Percentiles rank a stretch among this genome's conserved stretches.
These are phyloP conservation scores for Leccinellum rugosiceps DNA, from an alignment of 768 basidiomycete species.

Conservation along the genomic window DNA sequence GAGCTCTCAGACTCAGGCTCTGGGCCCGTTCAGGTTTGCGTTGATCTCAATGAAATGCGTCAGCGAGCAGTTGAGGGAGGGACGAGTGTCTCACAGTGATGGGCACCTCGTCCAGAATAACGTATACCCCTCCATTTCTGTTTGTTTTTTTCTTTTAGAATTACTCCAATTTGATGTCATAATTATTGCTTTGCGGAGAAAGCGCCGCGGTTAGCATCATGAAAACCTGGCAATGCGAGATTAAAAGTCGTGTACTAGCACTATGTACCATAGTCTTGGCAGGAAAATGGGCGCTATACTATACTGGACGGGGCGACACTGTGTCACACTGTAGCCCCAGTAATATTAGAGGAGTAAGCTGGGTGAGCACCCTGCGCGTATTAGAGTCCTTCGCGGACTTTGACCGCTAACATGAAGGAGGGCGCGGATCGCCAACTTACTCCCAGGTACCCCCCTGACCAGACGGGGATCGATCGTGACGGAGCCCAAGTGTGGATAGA, in stretches of 20 bases:
- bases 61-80: neutral
- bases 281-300: neutral
- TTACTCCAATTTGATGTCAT: neutral
- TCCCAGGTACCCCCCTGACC: conserved; percentile 1
- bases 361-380: neutral
- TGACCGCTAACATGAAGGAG: neutral
- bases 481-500: neutral
- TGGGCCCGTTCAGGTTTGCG: neutral
- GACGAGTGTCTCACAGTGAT: neutral
- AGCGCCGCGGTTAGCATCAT: neutral
- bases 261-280: neutral
- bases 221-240: neutral
- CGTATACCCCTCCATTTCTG: neutral
- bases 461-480: neutral
- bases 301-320: too few relatives aligned
- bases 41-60: neutral
- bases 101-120: neutral
- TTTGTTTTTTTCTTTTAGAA: neutral
- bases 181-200: neutral
- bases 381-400: conserved; percentile 8
- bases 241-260: neutral
- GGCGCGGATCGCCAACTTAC: conserved; percentile 17
- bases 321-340: too few relatives aligned
- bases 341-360: neutral
- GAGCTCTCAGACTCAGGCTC: neutral